Evolutionary conservation across 169 alveolate species (phyloP).

Genomic region (Plasmodium fragile): DNA sequence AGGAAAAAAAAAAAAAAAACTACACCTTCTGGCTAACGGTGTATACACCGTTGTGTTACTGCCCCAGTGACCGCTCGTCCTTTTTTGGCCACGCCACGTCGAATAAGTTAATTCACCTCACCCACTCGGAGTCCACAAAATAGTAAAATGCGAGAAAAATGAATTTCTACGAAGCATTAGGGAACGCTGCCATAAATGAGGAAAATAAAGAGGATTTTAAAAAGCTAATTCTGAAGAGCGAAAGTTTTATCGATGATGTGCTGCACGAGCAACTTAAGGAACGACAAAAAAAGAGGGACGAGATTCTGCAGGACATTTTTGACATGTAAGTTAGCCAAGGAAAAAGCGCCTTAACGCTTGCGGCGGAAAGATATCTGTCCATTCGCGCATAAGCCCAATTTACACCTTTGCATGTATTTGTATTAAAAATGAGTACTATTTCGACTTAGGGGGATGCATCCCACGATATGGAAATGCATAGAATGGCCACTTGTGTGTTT

Average conservation of each 20-base stretch:
- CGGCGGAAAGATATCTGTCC: conserved; percentile 4
- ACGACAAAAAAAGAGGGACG: conserved; percentile 71
- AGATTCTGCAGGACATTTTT: conserved; percentile 71
- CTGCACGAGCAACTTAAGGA: conserved; percentile 59
- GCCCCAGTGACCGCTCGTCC: not conserved
- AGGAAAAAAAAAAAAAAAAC: not conserved
- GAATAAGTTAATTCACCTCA: not conserved
- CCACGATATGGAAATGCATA: not conserved
- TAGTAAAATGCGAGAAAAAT: conserved; percentile 20
- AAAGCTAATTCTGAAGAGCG: conserved; percentile 70
- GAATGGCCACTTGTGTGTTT: not conserved
- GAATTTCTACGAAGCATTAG: conserved; percentile 56
- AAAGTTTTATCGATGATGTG: conserved; percentile 73
- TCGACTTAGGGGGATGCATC: not conserved
- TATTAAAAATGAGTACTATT: not conserved
- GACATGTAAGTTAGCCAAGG: conserved; percentile 43
- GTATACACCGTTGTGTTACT: not conserved
- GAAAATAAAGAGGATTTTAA: conserved; percentile 47
- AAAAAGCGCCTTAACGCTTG: not conserved
- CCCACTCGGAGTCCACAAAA: not conserved
- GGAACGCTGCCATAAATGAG: conserved; percentile 61
- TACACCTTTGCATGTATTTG: not conserved
- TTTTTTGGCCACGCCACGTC: not conserved
- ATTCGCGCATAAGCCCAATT: not conserved
- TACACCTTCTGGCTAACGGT: not conserved